Base-by-base conservation (phyloP, 768 basidiomycete species). In the Russula ochroleuca region DNA sequence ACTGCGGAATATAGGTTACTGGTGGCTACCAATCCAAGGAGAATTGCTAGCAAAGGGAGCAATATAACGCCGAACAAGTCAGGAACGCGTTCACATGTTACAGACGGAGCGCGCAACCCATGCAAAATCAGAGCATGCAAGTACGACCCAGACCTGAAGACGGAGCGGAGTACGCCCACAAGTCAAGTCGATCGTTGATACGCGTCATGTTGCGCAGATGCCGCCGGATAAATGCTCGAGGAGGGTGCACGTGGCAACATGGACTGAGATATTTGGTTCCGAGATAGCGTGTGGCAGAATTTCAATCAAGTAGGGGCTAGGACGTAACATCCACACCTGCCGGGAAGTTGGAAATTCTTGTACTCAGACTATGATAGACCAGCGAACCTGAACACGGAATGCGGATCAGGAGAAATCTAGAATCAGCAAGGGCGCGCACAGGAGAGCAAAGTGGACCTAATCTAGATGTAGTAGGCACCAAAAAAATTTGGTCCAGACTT, bases 41-140 rank as follows among this genome's bases (percentile, higher is more conserved):
- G 41, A 13, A 28, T 51, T 41, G 19, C 51, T 53, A 3, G 59
- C 59, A 41, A 60, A 53, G 51, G 59, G n/a, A 5, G 1, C 17
- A 23, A 45, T 2, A 17, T 45, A 17, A 53, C 59, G 51, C 59
- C 51, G 43, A 21, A 14, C 45, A 19, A 43, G 41, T 23, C 52
- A 61, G 59, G 59, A 61, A 61, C 59, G 21, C 15, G 51, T 17
- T 53, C 51, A 53, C 59, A 53, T 61, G 59, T 53, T 33, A 51
- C 41, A 45, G 40, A 61, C 59, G 59, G 59, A 61, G 59, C 59
- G 59, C 59, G 59, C 59, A 23, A 53, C 14, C 11, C 31, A 31
- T 33, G 41, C 33, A 23, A 19, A 37, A 53, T 43, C 14, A 37
- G 51, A 45, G n/a, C 21, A 33, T 35, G 25, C 33, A 33, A 43